phyloP scores from a whole-genome alignment of 352 stramenopile species.

The Hyaloperonospora arabidopsidis region DNA sequence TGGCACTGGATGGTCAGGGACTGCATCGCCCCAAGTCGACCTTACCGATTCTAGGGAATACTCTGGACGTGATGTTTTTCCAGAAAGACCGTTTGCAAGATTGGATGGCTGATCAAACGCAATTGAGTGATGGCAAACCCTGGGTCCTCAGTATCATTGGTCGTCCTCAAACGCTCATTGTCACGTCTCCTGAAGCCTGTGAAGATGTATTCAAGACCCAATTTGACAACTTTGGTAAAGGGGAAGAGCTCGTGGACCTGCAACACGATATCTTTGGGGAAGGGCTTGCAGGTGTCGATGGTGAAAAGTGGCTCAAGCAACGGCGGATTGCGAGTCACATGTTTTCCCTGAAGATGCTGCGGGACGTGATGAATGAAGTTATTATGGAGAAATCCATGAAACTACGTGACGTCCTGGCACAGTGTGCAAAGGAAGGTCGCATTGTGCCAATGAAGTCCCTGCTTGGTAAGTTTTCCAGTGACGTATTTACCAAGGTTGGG shows the following conservation, averaged over 20 bases:
- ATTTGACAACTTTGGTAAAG: constrained; percentile 41
- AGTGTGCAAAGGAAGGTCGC: constrained; percentile 6
- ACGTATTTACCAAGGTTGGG: constrained; percentile 64
- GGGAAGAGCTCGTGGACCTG: constrained; percentile 17
- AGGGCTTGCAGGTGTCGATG: constrained; percentile 41
- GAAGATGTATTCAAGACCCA: constrained; percentile 35
- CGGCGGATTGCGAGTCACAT: constrained; percentile 67
- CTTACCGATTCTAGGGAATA: constrained; percentile 32
- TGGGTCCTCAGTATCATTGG: constrained; percentile 43
- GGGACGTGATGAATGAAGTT: constrained; percentile 23
- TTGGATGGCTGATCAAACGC: constrained; percentile 46
- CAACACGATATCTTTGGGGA: constrained; percentile 40
- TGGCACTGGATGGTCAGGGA: constrained; percentile 23
- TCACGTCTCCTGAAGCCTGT: constrained; percentile 25
- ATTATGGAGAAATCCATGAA: constrained; percentile 23
- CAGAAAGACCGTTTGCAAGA: constrained; percentile 40
- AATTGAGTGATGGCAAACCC: constrained; percentile 25
- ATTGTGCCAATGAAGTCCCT: constrained; percentile 31
- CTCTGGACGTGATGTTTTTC: constrained; percentile 30
- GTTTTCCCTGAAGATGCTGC: constrained; percentile 36
- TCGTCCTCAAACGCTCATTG: constrained; percentile 24
- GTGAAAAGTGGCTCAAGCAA: constrained; percentile 37
- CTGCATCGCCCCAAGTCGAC: constrained; percentile 24
- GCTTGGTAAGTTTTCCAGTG: constrained; percentile 49
- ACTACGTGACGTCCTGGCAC: constrained; percentile 23